Conservation (phyloP, 371 early-diverging fungal species). For the Rhizopus microsporus region DNA sequence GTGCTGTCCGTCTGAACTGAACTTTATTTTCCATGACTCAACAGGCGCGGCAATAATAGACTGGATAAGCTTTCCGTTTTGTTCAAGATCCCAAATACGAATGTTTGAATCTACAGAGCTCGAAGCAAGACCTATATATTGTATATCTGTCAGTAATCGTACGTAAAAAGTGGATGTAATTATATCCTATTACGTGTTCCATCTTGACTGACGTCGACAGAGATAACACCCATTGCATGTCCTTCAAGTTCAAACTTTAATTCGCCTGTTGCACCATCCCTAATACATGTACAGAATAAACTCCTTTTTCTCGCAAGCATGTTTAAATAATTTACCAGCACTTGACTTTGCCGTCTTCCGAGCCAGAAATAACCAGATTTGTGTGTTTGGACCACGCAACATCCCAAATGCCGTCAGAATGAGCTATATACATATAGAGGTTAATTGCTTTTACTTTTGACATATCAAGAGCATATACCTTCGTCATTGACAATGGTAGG, state of each 20-base stretch:
- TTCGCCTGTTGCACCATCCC: slow-evolving; percentile 69
- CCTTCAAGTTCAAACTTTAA: slow-evolving; percentile 63
- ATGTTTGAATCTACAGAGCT: slow-evolving; percentile 83
- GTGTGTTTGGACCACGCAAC: slow-evolving; percentile 73
- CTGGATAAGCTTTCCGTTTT: slow-evolving; percentile 43
- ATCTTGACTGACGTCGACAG: slow-evolving; percentile 65
- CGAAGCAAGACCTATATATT: slow-evolving; percentile 60
- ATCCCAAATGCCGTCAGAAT: slow-evolving; percentile 83
- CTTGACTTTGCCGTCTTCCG: slow-evolving; percentile 76
- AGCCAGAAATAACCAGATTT: slow-evolving; percentile 73
- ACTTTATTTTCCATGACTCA: slow-evolving; percentile 77
- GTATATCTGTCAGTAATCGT: too few relatives aligned
- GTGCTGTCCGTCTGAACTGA: slow-evolving; percentile 72
- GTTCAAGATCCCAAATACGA: slow-evolving; percentile 74
- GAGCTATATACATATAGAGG: slow-evolving; percentile 50
- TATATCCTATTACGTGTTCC: slow-evolving; percentile 61
- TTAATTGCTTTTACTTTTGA: background rate
- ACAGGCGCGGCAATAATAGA: slow-evolving; percentile 69
- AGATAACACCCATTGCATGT: slow-evolving; percentile 78
- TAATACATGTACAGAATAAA: slow-evolving; percentile 20
- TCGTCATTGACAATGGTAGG: slow-evolving; percentile 55
- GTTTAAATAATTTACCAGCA: slow-evolving; percentile 63
- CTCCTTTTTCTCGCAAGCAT: background rate
- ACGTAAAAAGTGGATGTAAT: background rate
- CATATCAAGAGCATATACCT: slow-evolving; percentile 33